Base-by-base conservation (phyloP, 1,284 basidiomycete genomes). In the Mycena sp. region DNA sequence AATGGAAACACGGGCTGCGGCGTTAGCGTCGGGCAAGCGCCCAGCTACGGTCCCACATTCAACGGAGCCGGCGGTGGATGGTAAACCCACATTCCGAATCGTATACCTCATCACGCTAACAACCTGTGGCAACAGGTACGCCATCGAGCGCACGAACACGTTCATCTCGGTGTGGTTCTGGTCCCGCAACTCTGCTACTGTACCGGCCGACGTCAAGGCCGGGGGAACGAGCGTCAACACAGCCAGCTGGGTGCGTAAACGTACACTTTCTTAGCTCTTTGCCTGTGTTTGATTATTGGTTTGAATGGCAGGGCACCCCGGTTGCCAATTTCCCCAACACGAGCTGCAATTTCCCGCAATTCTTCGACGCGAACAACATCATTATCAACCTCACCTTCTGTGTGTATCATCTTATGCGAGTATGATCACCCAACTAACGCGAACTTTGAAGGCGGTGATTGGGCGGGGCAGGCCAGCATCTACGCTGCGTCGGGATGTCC, bases 1-100 rank as follows among this genome's bases (percentile, higher is more conserved):
- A 86, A 87, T 69, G 80, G 78, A 40, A 91, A 92, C 73, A 72
- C 82, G 2, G 90, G 90, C 0, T 92, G 91, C 69, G 85, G 85
- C 5, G 87, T 91, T 30, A 72, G 75, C 45, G 78, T 85, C 48
- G 79, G 79, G 2, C 72, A 74, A 23, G 56, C 75, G 1, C 74
- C 80, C 35, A 84, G 81, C 68, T 88, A 82, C 68, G 88, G 88
- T 4, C 84, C 86, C 16, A 67, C 75, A 10, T 88, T 90, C 78
- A 90, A 91, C 72, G 73, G 69, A 30, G 82, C 80, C 59, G 84
- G 86, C 25, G 89, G n/a, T n/a, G n/a, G n/a, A n/a, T n/a, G n/a
- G n/a, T n/a, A n/a, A n/a, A n/a, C n/a, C n/a, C n/a, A n/a, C n/a
- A n/a, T n/a, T n/a, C n/a, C n/a, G n/a, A n/a, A n/a, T n/a, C n/a